These are phyloP conservation scores for Kazachstania psychrophila DNA, from an alignment of 805 yeast species.

Conservation along the genomic window DNA sequence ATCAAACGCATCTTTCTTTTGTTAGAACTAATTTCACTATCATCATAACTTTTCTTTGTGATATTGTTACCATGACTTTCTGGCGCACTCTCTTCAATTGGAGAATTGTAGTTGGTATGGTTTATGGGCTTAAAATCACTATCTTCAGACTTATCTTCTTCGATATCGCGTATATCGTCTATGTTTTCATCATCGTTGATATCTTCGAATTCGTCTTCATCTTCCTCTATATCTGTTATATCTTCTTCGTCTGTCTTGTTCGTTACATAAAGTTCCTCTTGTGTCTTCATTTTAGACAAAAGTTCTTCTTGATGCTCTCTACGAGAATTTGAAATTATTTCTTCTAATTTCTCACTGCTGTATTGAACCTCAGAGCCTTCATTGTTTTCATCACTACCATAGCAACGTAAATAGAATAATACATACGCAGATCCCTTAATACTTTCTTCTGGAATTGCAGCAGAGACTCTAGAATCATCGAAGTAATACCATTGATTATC, in stretches of 20 bases:
- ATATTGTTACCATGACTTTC: too few relatives aligned
- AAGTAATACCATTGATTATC: conserved; percentile 81
- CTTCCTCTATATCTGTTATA: conserved; percentile 11
- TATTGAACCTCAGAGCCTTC: conserved; percentile 13
- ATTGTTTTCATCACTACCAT: conserved; percentile 17
- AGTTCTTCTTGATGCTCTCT: conserved; percentile 23
- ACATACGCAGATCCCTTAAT: conserved; percentile 78
- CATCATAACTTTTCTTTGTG: too few relatives aligned
- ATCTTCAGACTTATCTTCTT: conserved; percentile 5
- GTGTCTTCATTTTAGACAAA: conserved; percentile 14
- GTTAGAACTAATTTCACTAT: conserved; percentile 14
- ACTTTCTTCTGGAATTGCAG: conserved; percentile 49
- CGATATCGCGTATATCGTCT: conserved; percentile 9
- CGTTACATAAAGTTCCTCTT: conserved; percentile 21
- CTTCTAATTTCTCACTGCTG: conserved; percentile 41
- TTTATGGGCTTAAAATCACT: too few relatives aligned
- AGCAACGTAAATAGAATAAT: conserved; percentile 62
- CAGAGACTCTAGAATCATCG: conserved; percentile 72
- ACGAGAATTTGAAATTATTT: conserved; percentile 37
- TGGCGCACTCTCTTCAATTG: too few relatives aligned
- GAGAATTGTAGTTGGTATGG: conserved; percentile 4
- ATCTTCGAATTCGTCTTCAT: conserved; percentile 1
- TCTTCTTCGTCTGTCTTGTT: conserved; percentile 21
- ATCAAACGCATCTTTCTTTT: conserved; percentile 25
- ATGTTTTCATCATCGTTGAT: conserved; percentile 7